These are phyloP conservation scores for Flagelloscypha sp. DNA, from an alignment of 768 basidiomycete genomes.

Conservation along the genomic window DNA sequence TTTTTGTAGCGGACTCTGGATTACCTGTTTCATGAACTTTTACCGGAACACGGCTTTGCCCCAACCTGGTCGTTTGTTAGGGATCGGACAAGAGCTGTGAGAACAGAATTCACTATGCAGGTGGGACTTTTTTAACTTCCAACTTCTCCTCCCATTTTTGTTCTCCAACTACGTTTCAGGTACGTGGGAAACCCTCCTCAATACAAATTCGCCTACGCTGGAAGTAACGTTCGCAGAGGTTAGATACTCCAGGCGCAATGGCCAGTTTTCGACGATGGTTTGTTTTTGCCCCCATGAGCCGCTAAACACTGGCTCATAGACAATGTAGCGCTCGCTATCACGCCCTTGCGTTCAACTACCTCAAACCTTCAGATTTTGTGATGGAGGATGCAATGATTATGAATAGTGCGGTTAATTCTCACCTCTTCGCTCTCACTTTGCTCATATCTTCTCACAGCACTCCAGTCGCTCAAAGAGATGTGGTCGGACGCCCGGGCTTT, in stretches of 20 bases:
- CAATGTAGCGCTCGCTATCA: constrained; percentile 93
- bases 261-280: too few species aligned
- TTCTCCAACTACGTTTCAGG: too few species aligned
- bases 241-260: too few species aligned
- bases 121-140: too few species aligned
- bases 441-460: constrained; percentile 39
- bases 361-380: constrained; percentile 44
- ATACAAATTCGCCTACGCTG: too few species aligned
- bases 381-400: constrained; percentile 86
- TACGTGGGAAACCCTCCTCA: too few species aligned
- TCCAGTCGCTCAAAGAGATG: constrained; percentile 88
- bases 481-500: constrained; percentile 74
- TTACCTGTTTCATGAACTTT: constrained; percentile 83
- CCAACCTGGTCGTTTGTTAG: constrained; percentile 78
- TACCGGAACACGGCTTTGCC: constrained; percentile 61
- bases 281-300: too few species aligned
- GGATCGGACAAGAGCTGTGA: constrained; percentile 82
- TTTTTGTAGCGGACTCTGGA: constrained; percentile 67
- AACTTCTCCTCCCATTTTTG: too few species aligned
- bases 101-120: constrained; percentile 94
- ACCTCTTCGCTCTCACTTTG: constrained; percentile 3
- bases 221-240: too few species aligned
- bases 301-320: constrained; percentile 64
- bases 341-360: constrained; percentile 68
- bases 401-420: constrained; percentile 59